Base-by-base conservation (phyloP, 2,329 filamentous ascomycete species). In the Xylaria sp. region DNA sequence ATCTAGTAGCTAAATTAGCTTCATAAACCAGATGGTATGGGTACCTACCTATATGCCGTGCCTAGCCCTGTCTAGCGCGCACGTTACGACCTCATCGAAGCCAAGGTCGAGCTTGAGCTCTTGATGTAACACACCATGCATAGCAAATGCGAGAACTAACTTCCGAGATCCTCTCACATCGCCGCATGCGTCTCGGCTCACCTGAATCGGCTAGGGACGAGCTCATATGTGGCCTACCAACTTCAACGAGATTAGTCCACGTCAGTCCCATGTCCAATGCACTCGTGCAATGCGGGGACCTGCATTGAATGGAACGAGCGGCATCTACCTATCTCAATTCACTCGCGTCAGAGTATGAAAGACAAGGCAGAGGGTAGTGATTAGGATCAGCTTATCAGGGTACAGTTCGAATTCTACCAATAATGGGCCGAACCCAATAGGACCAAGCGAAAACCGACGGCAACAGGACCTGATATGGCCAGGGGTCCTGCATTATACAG, bases 81-180 rank as follows among this genome's bases (percentile, higher is more conserved):
- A 71, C 64, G 70, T 70, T 66, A 58, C 63, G 48, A 63, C 60
- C 60, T 69, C 64, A 64, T 67, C 67, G 66, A 67, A 50, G 50
- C 60, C 50, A 68, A 51, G 70, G 70, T 70, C 68, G 70, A 71
- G 70, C 61, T 56, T 48, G n/a, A 65, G 61, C 57, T 74, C 10
- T 46, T 63, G 67, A 76, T 77, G 75, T 73, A 75, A 77, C 75
- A 71, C 75, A 74, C 72, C 73, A 25, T 72, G 75, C 74, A 76
- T 70, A 66, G 52, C 65, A 32, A 63, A 62, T 74, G 74, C 73
- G 72, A 75, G 67, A 71, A 67, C 72, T 73, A 72, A 71, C 73
- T 76, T 76, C 74, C 71, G 68, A 72, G 58, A 73, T 71, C 56
- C 64, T 70, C 69, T 66, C 74, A 71, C 66, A 72, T 73, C 74